Evolutionary conservation across 495 filamentous ascomycete species (phyloP), one percentile per base, ranked within the genome.

Genomic region (Daldinia grandis): DNA sequence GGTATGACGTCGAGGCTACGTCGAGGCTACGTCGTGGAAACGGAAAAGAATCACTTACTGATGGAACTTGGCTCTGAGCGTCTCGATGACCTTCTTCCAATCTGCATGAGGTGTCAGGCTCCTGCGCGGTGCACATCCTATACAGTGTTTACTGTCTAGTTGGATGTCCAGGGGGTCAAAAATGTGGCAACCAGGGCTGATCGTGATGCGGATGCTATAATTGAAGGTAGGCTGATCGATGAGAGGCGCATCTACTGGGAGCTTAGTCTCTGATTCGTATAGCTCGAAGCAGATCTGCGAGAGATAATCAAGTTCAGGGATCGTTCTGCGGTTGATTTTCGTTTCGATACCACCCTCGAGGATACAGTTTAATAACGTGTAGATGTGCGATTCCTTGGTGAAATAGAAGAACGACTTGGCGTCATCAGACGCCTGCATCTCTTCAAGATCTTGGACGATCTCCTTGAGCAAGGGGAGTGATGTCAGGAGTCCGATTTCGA

Each of bases 371-470:
- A 99, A 86, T 31, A 99, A 86, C 17, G 95, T 98, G 81, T 99
- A 99, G 71, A 99, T 98, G 73, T 99, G 95, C 5, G 92, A 95
- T 82, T 99, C 95, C 76, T 99, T 99, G 28, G 95, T 99, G 77
- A 99, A 99, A 81, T 99, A 99, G 82, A 98, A 90, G 82, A 98
- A 98, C 4, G 91, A 94, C 75, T 98, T 98, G 19, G 93, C 94
- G 76, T 94, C 91, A 54, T 92, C 87, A 0, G 92, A 94, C 4
- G 95, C 95, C 80, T 98, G 95, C 70, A 98, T 92, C 77, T 97
- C 93, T 81, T 99, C 95, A n/a, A 99, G 85, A 76, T 98, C 93
- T 72, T 91, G 89, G 8, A 99, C 95, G 75, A 99, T 97, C 80
- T 98, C 95, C 79, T 93, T 94, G 35, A 99, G 87, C 38, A 99